Percentiles rank a stretch among this genome's conserved stretches.
These are phyloP conservation scores for Periglandula ipomoeae DNA, from an alignment of 2,329 filamentous ascomycete species.

Conservation along the genomic window DNA sequence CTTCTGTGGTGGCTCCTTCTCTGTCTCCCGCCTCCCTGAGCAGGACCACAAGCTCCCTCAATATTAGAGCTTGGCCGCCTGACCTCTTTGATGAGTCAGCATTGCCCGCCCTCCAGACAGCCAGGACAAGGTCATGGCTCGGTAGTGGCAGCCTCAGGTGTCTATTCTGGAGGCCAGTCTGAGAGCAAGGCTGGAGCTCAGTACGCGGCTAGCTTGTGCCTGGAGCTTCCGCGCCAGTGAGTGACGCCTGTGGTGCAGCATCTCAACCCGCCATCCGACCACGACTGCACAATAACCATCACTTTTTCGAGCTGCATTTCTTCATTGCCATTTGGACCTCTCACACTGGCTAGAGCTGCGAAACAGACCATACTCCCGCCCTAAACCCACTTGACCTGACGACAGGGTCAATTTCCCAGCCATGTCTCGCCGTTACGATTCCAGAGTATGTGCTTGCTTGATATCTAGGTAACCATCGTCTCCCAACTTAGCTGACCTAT, in stretches of 20 bases:
- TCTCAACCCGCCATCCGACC: neutral
- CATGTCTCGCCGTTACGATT: conserved; percentile 98
- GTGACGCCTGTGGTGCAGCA: conserved; percentile 10
- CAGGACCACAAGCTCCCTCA: no score
- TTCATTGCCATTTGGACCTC: neutral
- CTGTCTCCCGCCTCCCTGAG: no score
- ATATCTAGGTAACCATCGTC: neutral
- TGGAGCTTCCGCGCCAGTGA: conserved; percentile 10
- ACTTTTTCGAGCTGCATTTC: neutral
- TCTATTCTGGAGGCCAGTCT: neutral
- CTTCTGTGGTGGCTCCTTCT: no score
- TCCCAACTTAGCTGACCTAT: conserved; percentile 4
- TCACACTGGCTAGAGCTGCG: neutral
- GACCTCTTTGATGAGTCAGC: neutral
- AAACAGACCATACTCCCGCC: neutral
- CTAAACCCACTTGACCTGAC: neutral
- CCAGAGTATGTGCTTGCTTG: conserved; percentile 57
- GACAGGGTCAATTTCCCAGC: conserved; percentile 5
- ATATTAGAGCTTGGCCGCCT: no score
- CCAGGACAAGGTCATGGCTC: neutral
- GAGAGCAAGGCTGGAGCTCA: conserved; percentile 4
- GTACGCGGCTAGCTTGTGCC: conserved; percentile 14
- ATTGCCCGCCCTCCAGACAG: neutral
- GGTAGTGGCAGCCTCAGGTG: conserved; percentile 6
- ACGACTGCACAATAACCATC: conserved; percentile 3